Evolutionary conservation across 2,329 filamentous ascomycete species (phyloP).

Genomic region (Keithomyces neogunnii): DNA sequence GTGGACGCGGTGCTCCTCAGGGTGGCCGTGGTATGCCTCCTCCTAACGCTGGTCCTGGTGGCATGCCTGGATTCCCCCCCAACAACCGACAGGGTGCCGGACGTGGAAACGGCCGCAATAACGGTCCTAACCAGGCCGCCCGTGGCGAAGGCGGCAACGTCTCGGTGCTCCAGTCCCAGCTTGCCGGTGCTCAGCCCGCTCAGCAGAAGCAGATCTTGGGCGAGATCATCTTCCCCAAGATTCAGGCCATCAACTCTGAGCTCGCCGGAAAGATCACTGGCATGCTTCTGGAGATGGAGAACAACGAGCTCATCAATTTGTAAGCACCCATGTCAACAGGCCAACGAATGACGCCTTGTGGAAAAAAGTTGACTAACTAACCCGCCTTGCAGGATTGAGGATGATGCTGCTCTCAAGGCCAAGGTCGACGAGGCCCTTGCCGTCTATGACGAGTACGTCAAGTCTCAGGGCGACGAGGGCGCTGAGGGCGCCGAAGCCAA

Average conservation of each 20-base stretch:
- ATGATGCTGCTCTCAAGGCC: constrained; percentile 77
- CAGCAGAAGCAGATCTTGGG: constrained; percentile 99
- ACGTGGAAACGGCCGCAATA: constrained; percentile 35
- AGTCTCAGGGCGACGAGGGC: constrained; percentile 53
- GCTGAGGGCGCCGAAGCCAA: constrained; percentile 30
- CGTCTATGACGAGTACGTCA: constrained; percentile 98
- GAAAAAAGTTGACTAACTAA: constrained; percentile 6
- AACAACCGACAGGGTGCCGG: constrained; percentile 44
- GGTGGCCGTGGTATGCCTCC: constrained; percentile 68
- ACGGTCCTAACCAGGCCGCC: constrained; percentile 40
- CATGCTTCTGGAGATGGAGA: constrained; percentile 99
- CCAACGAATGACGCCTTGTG: constrained; percentile 7
- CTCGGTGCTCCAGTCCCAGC: constrained; percentile 47
- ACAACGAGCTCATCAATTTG: constrained; percentile 86
- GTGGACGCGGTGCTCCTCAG: constrained; percentile 54
- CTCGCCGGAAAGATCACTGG: constrained; percentile 98
- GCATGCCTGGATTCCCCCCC: constrained; percentile 49
- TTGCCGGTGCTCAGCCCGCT: constrained; percentile 47
- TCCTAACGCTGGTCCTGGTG: constrained; percentile 45
- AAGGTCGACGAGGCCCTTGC: constrained; percentile 97
- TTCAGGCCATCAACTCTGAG: constrained; percentile 86
- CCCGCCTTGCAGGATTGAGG: constrained; percentile 60
- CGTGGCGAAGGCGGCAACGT: constrained; percentile 23
- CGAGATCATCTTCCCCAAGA: constrained; percentile 98
- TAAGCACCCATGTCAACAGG: constrained; percentile 44